A percentile compares a stretch with the other conserved stretches of the same genome.
These are phyloP conservation scores for Sugiyamaella boreocaroliniensis DNA, from an alignment of 805 yeast genomes.

Conservation along the genomic window DNA sequence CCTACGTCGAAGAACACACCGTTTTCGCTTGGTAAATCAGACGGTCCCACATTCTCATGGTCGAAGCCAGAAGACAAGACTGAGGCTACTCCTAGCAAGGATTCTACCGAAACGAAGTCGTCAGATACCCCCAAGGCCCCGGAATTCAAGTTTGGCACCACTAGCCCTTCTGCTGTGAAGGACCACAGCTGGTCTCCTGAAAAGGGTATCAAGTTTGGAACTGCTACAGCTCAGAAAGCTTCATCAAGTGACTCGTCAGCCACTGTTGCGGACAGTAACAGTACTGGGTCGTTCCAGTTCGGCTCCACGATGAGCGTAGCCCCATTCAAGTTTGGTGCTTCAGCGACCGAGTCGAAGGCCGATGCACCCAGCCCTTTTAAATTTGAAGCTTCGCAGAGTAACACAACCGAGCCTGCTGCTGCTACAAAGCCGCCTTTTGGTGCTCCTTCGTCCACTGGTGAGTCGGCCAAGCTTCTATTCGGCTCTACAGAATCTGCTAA, in stretches of 20 bases:
- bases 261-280: slow-evolving; percentile 1
- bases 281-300: background rate
- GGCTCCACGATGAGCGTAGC: background rate
- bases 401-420: background rate
- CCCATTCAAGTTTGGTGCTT: background rate
- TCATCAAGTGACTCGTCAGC: background rate
- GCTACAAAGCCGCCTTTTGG: background rate
- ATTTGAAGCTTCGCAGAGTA: background rate
- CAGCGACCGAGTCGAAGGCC: slow-evolving; percentile 1
- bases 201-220: slow-evolving; percentile 28
- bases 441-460: background rate
- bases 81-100: background rate
- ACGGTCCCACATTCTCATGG: background rate
- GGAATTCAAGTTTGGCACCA: slow-evolving; percentile 25
- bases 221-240: background rate
- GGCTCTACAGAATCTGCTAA: background rate
- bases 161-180: background rate
- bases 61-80: background rate
- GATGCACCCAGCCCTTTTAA: background rate
- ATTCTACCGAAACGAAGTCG: background rate
- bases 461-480: background rate
- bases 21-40: slow-evolving; percentile 27
- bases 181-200: slow-evolving; percentile 29
- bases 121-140: slow-evolving; percentile 7
- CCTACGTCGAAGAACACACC: slow-evolving; percentile 48